Evolutionary conservation across 2,329 filamentous ascomycete species (phyloP).

Genomic region (Samsoniella hepiali): DNA sequence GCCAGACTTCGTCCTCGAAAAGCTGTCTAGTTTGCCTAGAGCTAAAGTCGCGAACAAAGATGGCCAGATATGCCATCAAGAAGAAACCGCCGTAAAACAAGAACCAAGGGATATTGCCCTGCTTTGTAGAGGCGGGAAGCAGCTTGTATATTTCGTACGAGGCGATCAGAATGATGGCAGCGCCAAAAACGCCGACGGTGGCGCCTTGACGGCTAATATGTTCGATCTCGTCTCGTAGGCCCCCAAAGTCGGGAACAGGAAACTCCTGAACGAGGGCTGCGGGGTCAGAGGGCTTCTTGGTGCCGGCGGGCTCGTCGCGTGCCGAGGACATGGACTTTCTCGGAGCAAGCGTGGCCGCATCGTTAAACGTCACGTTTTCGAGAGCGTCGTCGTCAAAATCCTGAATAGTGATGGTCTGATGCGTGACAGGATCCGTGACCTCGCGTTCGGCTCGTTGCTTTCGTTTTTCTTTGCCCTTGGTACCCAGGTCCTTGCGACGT

Average conservation of each 20-base stretch:
- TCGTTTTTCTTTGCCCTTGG: constrained; percentile 37
- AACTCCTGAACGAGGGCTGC: constrained; percentile 44
- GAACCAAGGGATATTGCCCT: constrained; percentile 12
- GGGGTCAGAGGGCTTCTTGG: constrained; percentile 33
- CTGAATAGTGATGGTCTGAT: constrained; percentile 64
- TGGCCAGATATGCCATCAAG: constrained; percentile 25
- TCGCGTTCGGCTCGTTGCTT: constrained; percentile 50
- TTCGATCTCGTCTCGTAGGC: constrained; percentile 34
- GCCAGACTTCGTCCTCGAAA: constrained; percentile 69
- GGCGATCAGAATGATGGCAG: constrained; percentile 31
- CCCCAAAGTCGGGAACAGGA: constrained; percentile 47
- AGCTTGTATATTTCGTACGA: constrained; percentile 26
- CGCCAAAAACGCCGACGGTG: constrained; percentile 37
- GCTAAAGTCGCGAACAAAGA: constrained; percentile 56
- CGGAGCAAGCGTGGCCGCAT: constrained; percentile 18
- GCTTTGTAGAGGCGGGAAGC: constrained; percentile 16
- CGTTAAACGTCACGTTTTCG: constrained; percentile 31
- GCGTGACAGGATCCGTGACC: constrained; percentile 71
- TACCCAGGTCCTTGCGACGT: constrained; percentile 43
- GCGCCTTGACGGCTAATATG: constrained; percentile 32
- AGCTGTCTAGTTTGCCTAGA: constrained; percentile 58
- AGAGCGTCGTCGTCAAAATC: constrained; percentile 65
- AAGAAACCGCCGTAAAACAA: constrained; percentile 11
- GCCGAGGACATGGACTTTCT: constrained; percentile 10
- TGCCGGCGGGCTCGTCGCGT: constrained; percentile 1